Evolutionary conservation across 495 filamentous ascomycete species (phyloP), one percentile per base, ranked within the genome.

Genomic region (Mytilinidion resinicola): DNA sequence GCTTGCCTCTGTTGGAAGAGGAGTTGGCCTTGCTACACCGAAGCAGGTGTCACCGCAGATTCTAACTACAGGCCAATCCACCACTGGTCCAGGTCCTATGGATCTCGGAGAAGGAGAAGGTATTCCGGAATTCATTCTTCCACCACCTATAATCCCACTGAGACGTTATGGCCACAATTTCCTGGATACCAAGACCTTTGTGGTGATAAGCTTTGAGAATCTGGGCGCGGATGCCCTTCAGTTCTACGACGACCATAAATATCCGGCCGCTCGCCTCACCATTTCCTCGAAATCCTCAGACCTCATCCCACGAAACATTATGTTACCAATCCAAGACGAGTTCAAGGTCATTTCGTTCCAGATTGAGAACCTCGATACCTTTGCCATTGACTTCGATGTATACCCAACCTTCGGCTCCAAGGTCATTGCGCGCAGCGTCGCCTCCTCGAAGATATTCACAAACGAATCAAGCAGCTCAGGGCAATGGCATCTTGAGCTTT

Each of bases 91-190:
- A 4, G 71, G 79, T 14, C 80, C 84, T 25, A 86, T 89, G 76
- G 79, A 82, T 47, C 77, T 88, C 17, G 80, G 88, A 20, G 90
- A 91, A 60, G 80, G 78, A 4, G 93, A 97, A 70, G 86, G 85
- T 0, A 98, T 98, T 52, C 93, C 93, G 1, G 83, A 88, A 59
- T 80, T 98, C n/a, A 88, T 88, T 61, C 80, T 98, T 4, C 93
- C 93, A 44, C 93, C 95, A 37, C 93, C 93, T 0, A 96, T 98
- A 56, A 96, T 98, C 63, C 93, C 93, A 12, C 75, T 96, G 34
- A 81, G 91, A 53, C 85, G 93, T 41, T 97, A 97, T 70, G 93
- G 93, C 17, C 93, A 98, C 74, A 98, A 97, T 70, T 98, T 97
- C 77, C 76, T 98, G 51, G 93, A 98, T 69, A 93, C 89, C 15